A percentile compares a stretch with the other conserved stretches of the same genome.
These are phyloP conservation scores for Tulasnella sp. DNA, from an alignment of 768 basidiomycete genomes.

Conservation along the genomic window DNA sequence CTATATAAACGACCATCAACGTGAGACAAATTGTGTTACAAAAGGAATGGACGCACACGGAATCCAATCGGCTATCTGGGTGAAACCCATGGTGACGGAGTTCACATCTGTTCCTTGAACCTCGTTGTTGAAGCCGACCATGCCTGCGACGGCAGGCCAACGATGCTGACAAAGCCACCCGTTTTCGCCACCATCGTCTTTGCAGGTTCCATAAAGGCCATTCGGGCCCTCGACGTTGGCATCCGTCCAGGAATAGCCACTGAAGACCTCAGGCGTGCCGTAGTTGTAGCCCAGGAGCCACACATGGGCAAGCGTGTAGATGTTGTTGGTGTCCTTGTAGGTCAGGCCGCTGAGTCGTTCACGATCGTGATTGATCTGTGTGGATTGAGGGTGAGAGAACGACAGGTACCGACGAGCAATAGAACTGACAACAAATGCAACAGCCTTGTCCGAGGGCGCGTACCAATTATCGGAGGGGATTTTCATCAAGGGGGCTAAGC, in stretches of 20 bases:
- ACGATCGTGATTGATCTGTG: conserved; percentile 15
- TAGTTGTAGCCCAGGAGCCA: conserved; percentile 35
- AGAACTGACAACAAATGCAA: conserved; percentile 49
- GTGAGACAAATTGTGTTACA: too few relatives aligned
- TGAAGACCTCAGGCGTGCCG: conserved; percentile 52
- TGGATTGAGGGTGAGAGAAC: too few relatives aligned
- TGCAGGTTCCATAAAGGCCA: conserved; percentile 29
- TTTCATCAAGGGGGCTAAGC: conserved; percentile 15
- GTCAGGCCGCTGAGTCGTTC: conserved; percentile 1
- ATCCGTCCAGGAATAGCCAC: conserved; percentile 35
- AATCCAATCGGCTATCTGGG: conserved; percentile 35
- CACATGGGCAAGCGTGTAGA: conserved; percentile 4
- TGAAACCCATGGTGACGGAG: too few relatives aligned
- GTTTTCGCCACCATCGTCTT: conserved; percentile 16
- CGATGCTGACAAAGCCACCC: conserved; percentile 21
- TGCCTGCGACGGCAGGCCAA: conserved; percentile 19
- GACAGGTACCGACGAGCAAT: too few relatives aligned
- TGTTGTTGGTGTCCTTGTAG: not conserved
- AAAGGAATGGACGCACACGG: too few relatives aligned
- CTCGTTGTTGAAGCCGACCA: conserved; percentile 18
- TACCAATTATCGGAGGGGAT: conserved; percentile 34
- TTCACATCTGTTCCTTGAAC: conserved; percentile 30
- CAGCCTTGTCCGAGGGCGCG: conserved; percentile 41
- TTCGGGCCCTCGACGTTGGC: conserved; percentile 50
- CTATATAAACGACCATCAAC: too few relatives aligned